Percentiles rank a stretch among this genome's conserved stretches.
These are phyloP conservation scores for Tetrapisispora iriomotensis DNA, from an alignment of 805 yeast species.

Conservation along the genomic window DNA sequence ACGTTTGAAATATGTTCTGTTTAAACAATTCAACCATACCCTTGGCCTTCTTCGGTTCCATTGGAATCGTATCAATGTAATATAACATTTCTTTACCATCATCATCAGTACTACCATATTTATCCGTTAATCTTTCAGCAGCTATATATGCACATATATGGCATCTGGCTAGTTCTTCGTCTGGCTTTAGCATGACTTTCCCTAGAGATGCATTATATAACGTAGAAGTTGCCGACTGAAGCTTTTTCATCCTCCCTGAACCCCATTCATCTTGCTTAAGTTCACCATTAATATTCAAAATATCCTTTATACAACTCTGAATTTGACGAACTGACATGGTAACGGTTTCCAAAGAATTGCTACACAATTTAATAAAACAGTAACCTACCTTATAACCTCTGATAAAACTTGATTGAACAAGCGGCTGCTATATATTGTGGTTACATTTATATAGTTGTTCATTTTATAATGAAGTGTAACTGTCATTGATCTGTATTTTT, in stretches of 20 bases:
- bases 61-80: conserved; percentile 43
- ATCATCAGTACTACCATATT: conserved; percentile 15
- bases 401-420: too few species aligned
- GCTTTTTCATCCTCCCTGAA: conserved; percentile 19
- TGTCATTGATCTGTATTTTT: too few species aligned
- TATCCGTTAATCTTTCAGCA: conserved; percentile 37
- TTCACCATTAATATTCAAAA: conserved; percentile 15
- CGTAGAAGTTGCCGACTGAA: conserved; percentile 22
- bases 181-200: conserved; percentile 40
- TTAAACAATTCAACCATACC: conserved; percentile 39
- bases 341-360: background rate
- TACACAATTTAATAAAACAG: background rate
- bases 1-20: conserved; percentile 30
- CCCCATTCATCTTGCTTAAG: conserved; percentile 18
- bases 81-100: conserved; percentile 38
- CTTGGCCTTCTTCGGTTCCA: conserved; percentile 37
- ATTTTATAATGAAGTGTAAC: too few species aligned
- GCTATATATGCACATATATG: conserved; percentile 62
- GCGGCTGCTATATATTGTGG: too few species aligned
- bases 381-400: too few species aligned
- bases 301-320: conserved; percentile 21
- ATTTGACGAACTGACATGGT: conserved; percentile 24
- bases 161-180: conserved; percentile 53
- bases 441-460: too few species aligned
- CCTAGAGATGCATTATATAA: conserved; percentile 45